Conservation (phyloP, 306 rosid species). For the Vicia villosa region DNA sequence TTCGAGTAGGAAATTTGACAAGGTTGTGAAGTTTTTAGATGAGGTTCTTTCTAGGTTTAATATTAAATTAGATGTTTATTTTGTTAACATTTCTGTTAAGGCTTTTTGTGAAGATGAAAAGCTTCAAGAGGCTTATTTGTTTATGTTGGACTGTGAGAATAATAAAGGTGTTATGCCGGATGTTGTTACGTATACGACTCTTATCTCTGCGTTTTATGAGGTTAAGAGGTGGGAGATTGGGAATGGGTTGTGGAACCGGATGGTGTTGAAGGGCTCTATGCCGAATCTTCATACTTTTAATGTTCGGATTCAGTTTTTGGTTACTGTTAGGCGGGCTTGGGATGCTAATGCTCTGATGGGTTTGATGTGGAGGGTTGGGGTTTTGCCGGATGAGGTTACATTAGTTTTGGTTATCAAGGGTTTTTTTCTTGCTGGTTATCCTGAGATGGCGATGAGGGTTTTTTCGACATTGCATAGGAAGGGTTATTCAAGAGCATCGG, state of each 20-base stretch:
- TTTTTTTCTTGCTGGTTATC: conserved; percentile 56
- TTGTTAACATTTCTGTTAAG: conserved; percentile 64
- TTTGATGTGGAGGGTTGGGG: conserved; percentile 55
- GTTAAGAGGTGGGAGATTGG: conserved; percentile 52
- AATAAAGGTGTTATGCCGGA: conserved; percentile 60
- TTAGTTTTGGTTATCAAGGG: conserved; percentile 78
- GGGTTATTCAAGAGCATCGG: conserved; percentile 43
- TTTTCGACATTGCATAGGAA: conserved; percentile 50
- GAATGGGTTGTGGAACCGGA: conserved; percentile 79
- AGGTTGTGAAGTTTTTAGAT: conserved; percentile 39
- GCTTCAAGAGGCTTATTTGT: conserved; percentile 53
- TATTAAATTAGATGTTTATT: conserved; percentile 50
- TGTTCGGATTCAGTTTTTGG: conserved; percentile 67
- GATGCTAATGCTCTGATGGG: conserved; percentile 62
- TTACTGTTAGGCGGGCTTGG: conserved; percentile 60
- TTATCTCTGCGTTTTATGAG: conserved; percentile 65
- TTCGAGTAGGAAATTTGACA: conserved; percentile 39
- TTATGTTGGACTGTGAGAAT: conserved; percentile 56
- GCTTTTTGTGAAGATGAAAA: conserved; percentile 57
- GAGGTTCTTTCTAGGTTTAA: conserved; percentile 40
- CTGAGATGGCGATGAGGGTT: conserved; percentile 74
- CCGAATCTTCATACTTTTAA: conserved; percentile 72
- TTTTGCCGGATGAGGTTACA: conserved; percentile 65
- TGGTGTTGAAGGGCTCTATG: conserved; percentile 67
- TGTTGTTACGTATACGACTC: conserved; percentile 70